Evolutionary conservation across 2,329 filamentous ascomycete genomes (phyloP).

Genomic region (Alternaria sp.): DNA sequence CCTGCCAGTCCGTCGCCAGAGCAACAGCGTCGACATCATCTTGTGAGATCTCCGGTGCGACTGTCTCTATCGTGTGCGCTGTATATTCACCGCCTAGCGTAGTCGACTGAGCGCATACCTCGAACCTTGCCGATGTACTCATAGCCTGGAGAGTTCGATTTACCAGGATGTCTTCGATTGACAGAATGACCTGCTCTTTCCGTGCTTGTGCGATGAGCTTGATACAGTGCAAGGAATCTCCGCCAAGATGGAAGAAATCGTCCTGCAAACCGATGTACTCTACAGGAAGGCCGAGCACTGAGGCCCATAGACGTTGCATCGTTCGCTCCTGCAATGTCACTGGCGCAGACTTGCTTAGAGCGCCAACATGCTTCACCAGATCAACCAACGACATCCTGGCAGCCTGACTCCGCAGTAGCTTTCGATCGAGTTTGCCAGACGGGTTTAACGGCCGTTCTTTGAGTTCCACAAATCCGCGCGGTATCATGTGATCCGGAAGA

Average conservation of each 20-base stretch:
- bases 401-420: neutral
- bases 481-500: constrained; percentile 3
- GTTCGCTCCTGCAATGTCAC: neutral
- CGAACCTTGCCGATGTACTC: neutral
- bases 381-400: neutral
- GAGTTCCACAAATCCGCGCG: constrained; percentile 5
- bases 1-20: constrained; percentile 5
- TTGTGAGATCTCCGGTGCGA: neutral
- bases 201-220: constrained; percentile 6
- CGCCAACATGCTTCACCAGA: constrained; percentile 1
- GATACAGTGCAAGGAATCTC: constrained; percentile 5
- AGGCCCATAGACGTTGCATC: constrained; percentile 1
- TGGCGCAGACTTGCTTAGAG: neutral
- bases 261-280: constrained; percentile 6
- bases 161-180: neutral
- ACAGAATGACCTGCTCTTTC: neutral
- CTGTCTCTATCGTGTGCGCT: neutral
- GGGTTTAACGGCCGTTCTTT: constrained; percentile 1
- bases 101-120: neutral
- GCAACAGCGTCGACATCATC: constrained; percentile 1
- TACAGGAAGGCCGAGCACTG: neutral
- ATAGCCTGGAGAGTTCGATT: constrained; percentile 2
- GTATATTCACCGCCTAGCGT: neutral
- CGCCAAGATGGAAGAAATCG: constrained; percentile 2
- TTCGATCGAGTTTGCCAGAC: constrained; percentile 5